Evolutionary conservation across 1,139 yeast genomes (phyloP), one percentile per base, ranked within the genome.

Genomic region (Lodderomyces jiufengensis): DNA sequence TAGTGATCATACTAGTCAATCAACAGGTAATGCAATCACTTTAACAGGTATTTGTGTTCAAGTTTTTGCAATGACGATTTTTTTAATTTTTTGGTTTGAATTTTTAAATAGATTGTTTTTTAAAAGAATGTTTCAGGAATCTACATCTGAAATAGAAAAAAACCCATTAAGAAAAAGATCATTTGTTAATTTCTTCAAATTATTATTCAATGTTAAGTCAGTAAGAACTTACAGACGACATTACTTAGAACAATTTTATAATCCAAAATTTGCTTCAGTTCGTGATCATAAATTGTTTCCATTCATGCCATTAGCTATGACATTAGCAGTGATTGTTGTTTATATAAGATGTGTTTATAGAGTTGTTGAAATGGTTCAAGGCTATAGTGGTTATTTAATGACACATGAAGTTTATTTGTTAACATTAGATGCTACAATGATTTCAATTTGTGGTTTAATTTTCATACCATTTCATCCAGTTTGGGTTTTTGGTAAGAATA

Each of bases 41-140:
- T 76, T 86, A 41, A 95, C 78, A 4, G 96, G 96, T 24, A 70
- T 88, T 41, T 80, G 80, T 0, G 69, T 83, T 50, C 96, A 88
- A 61, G 88, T 86, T 13, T 66, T 73, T 8, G 72, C 87, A n/a
- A 84, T 87, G 83, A 46, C 75, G 1, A 42, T 78, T 2, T 88
- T 84, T 56, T 56, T 81, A 33, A 23, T 64, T 5, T 63, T 84
- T 31, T 80, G 80, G 73, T 55, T 62, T 31, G 69, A 66, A 38
- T 79, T 82, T 53, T 50, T 76, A 37, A 63, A 52, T 49, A 59
- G 66, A 31, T 57, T 78, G 11, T 68, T 57, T 48, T 61, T 70
- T 47, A 33, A 15, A 8, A 13, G 32, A 3, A 8, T 25, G 5
- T 6, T 21, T 7, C 10, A 15, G 5, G 9, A 12, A 33, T 22